Evolutionary conservation across 495 filamentous ascomycete genomes (phyloP), one percentile per base, ranked within the genome.

Genomic region (Tuber brumale): DNA sequence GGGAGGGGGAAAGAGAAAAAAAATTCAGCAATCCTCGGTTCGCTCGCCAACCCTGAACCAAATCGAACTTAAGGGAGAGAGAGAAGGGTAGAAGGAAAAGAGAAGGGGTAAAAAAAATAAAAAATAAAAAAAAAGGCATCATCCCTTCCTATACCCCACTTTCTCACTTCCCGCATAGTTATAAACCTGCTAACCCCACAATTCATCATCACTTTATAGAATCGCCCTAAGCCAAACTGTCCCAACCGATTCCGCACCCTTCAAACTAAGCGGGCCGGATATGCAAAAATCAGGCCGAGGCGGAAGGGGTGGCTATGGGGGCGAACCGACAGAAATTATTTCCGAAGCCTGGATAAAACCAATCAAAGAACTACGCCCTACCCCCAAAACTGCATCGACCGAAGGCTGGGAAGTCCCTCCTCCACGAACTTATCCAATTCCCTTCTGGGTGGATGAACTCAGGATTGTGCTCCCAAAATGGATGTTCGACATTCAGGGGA

Each of bases 401-500:
- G 18, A 35, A 19, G 42, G 35, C 2, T 81, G 79, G 79, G 23
- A 81, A 1, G 4, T 66, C 27, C 42, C 27, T 19, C 75, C 75
- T 0, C 72, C 71, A 23, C 43, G 70, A 31, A 73, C 70, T 14
- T 81, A 69, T 27, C 23, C 72, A 37, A 69, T 81, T 35, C 79
- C 79, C 23, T 77, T 27, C 72, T 81, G 79, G 79, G 78, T 81
- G 6, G 21, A 72, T 12, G 1, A 75, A 31, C 76, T 71, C 7
- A 27, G 27, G 3, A 74, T 70, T 0, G 57, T 42, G 1, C 79
- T 81, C 4, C 75, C 78, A 8, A 7, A 18, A 23, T 81, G 78
- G 78, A 81, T 81, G 79, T 77, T 81, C 61, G 75, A 81, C 44
- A 0, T n/a, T n/a, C n/a, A 3, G 23, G 79, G 79, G 35, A 72